These are phyloP conservation scores for Alloteropsis angusta DNA, from an alignment of 202 grass and related monocot species.

Conservation along the genomic window DNA sequence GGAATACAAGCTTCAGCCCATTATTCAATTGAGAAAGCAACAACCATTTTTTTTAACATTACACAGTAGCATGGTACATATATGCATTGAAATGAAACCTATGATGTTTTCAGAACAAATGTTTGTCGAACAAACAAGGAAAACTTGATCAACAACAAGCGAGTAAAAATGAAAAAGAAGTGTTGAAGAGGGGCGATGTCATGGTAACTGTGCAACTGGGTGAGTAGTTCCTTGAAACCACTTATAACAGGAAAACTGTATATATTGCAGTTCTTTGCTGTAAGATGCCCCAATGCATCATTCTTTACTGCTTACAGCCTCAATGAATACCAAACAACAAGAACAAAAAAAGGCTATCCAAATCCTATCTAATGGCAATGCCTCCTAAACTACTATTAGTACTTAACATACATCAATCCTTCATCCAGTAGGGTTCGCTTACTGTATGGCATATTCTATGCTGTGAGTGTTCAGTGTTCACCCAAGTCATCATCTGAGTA, in stretches of 20 bases:
- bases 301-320: slow-evolving; percentile 5
- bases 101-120: background rate
- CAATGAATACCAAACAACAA: background rate
- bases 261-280: background rate
- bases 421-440: background rate
- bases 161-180: background rate
- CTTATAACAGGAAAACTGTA: background rate
- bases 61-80: background rate
- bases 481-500: background rate
- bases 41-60: background rate
- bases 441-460: background rate
- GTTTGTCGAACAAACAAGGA: background rate
- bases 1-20: background rate
- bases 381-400: background rate
- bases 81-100: background rate
- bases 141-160: background rate
- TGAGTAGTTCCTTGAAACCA: background rate
- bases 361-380: background rate
- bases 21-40: background rate
- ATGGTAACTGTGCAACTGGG: background rate
- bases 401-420: background rate
- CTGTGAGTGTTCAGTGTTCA: background rate
- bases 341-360: background rate
- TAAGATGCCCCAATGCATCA: background rate
- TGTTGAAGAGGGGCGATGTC: too few relatives aligned